Evolutionary conservation across 345 rosid species (phyloP).

Genomic region (Citrus sp.): DNA sequence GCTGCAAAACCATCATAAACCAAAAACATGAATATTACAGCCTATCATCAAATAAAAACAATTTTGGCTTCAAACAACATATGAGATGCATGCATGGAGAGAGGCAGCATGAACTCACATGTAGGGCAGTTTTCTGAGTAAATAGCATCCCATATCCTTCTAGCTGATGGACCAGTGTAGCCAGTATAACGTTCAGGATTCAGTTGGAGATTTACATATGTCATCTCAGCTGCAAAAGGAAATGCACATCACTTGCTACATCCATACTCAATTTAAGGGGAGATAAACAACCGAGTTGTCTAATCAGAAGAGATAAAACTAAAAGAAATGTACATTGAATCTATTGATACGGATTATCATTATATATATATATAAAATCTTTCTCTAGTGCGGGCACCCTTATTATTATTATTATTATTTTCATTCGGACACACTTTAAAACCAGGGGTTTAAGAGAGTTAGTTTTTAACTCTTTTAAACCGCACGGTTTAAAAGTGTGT

Average conservation of each 20-base stretch:
- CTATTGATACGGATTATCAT: not conserved
- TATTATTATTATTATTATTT: too few species aligned
- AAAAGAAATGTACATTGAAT: not conserved
- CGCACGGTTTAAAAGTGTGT: too few species aligned
- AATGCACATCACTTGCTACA: not conserved
- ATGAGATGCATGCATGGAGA: not conserved
- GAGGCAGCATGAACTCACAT: constrained; percentile 28
- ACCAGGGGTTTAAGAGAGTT: too few species aligned
- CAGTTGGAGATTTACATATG: constrained; percentile 56
- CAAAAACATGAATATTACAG: not conserved
- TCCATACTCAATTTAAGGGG: constrained; percentile 7
- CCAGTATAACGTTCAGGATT: constrained; percentile 67
- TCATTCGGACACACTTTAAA: too few species aligned
- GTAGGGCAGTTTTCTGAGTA: constrained; percentile 61
- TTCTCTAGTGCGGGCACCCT: too few species aligned
- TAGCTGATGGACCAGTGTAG: constrained; percentile 58
- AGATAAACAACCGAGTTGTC: not conserved
- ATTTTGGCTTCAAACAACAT: not conserved
- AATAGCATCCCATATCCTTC: constrained; percentile 66
- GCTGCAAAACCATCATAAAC: not conserved
- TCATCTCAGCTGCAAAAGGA: constrained; percentile 51
- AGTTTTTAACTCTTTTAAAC: too few species aligned
- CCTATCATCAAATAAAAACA: not conserved
- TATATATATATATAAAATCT: too few species aligned
- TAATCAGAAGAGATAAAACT: not conserved